phyloP scores from a whole-genome alignment of 176 grass and related monocot genomes.

The Urochloa ruziziensis region DNA sequence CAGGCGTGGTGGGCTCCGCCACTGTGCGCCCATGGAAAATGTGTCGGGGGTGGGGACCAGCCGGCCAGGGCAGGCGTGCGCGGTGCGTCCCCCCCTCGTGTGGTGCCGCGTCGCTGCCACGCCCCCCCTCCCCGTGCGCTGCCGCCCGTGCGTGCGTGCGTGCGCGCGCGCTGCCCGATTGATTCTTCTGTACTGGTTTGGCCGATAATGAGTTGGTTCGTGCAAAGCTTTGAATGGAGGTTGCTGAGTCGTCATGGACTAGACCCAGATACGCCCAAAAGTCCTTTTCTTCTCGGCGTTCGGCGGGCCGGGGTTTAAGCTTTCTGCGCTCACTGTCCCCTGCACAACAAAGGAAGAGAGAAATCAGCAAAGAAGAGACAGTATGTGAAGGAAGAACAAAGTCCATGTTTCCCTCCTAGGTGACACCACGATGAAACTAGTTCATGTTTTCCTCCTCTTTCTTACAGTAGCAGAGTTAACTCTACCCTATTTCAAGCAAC shows the following conservation, averaged over 20 bases:
- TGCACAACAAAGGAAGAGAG: neutral
- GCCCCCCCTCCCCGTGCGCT: neutral
- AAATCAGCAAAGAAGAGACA: too few species aligned
- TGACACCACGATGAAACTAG: neutral
- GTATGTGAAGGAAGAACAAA: neutral
- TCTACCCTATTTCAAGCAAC: too few species aligned
- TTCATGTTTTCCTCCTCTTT: neutral
- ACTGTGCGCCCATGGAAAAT: conserved; percentile 27
- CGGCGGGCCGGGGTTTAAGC: neutral
- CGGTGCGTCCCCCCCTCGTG: neutral
- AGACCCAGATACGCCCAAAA: neutral
- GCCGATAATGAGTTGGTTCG: neutral
- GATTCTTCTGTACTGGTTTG: neutral
- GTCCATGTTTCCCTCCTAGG: too few species aligned
- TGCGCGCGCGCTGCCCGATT: neutral
- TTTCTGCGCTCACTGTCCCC: neutral
- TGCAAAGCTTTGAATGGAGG: neutral
- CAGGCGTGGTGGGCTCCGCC: neutral
- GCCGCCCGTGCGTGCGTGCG: neutral
- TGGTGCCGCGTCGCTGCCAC: neutral
- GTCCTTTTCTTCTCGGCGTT: neutral
- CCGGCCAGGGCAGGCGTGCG: too few species aligned
- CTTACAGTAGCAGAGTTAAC: too few species aligned
- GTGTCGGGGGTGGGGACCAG: conserved; percentile 34
- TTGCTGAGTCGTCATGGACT: conserved; percentile 3